Evolutionary conservation across 2,329 filamentous ascomycete genomes (phyloP).

Genomic region (Pseudocercospora musae): DNA sequence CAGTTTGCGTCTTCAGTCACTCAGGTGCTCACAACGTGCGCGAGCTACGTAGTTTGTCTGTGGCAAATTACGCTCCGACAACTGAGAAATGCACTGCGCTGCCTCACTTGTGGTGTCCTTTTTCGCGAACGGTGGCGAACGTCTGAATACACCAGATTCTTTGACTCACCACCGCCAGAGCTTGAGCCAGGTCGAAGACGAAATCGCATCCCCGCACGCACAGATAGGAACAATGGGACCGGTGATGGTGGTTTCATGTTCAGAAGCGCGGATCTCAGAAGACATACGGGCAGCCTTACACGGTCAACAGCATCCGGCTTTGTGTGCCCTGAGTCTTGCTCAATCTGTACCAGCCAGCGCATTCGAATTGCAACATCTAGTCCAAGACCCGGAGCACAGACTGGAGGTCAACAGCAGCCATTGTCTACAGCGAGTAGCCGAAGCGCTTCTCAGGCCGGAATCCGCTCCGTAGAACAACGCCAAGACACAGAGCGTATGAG

Average conservation of each 20-base stretch:
- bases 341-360: not conserved
- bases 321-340: not conserved
- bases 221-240: not conserved
- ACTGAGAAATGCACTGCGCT: not conserved
- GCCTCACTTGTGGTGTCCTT: not conserved
- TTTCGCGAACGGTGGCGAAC: not conserved
- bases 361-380: not conserved
- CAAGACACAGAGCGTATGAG: no score
- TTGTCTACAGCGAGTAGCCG: not conserved
- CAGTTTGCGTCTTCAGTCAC: not conserved
- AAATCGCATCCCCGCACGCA: not conserved
- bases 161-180: not conserved
- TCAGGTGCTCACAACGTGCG: not conserved
- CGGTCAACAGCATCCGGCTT: not conserved
- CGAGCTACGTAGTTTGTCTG: not conserved
- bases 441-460: no score
- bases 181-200: no score
- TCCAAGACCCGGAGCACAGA: not conserved
- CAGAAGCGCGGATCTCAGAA: not conserved
- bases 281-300: not conserved
- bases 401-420: not conserved
- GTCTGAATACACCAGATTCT: not conserved
- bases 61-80: not conserved
- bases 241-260: not conserved
- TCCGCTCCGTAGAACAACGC: no score